Conservation (phyloP, 2,329 filamentous ascomycete species). For the Neonectria magnoliae region DNA sequence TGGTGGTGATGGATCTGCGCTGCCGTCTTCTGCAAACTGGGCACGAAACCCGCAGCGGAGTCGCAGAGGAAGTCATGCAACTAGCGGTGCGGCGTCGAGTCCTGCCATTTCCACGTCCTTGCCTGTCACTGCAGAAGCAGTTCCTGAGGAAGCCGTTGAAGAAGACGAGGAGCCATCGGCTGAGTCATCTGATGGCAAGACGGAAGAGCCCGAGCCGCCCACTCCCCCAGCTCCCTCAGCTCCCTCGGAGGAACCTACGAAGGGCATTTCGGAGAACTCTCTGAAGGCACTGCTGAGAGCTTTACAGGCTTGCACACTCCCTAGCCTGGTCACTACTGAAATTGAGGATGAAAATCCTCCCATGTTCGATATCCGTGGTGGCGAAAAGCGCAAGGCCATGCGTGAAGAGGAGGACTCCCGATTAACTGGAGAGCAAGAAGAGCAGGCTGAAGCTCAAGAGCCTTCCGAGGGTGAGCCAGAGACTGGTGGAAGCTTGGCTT, state of each 20-base stretch:
- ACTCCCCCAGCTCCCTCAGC: not conserved
- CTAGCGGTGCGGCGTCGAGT: slow-evolving; percentile 83
- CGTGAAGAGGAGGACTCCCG: slow-evolving; percentile 75
- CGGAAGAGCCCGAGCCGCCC: slow-evolving; percentile 29
- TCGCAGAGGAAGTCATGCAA: slow-evolving; percentile 80
- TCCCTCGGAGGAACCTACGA: slow-evolving; percentile 2
- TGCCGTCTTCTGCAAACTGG: slow-evolving; percentile 95
- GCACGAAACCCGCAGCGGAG: slow-evolving; percentile 76
- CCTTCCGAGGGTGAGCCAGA: slow-evolving; percentile 79
- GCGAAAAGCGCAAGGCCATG: slow-evolving; percentile 81
- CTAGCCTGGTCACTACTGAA: slow-evolving; percentile 25
- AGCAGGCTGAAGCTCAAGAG: slow-evolving; percentile 56
- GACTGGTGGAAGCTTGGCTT: slow-evolving; percentile 83
- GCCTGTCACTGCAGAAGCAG: slow-evolving; percentile 62
- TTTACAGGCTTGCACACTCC: slow-evolving; percentile 51
- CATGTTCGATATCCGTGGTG: slow-evolving; percentile 84
- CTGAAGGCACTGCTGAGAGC: slow-evolving; percentile 51
- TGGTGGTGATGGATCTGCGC: slow-evolving; percentile 83
- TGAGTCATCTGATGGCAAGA: slow-evolving; percentile 31
- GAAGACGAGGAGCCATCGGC: slow-evolving; percentile 43
- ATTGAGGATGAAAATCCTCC: slow-evolving; percentile 63
- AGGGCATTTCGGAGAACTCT: slow-evolving; percentile 36
- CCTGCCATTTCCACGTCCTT: slow-evolving; percentile 74
- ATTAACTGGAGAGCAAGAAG: slow-evolving; percentile 58
- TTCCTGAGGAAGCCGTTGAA: slow-evolving; percentile 55